A percentile compares a stretch with the other conserved stretches of the same genome.
phyloP scores from a whole-genome alignment of 257 asterid genomes.

The Solanum neorickii region DNA sequence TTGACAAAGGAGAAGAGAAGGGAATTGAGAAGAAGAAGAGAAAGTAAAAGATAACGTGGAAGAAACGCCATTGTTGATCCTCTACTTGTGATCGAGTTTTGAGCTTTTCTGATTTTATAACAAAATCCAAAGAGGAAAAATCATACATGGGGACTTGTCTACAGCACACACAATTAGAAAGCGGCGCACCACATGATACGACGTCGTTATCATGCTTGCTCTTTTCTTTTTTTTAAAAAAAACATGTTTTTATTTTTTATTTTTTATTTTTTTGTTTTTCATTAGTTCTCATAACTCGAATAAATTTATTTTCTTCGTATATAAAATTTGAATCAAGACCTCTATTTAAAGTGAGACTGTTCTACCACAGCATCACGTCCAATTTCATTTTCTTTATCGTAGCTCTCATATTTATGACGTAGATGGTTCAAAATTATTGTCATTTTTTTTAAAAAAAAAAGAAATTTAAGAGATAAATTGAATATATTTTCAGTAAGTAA shows the following conservation, averaged over 20 bases:
- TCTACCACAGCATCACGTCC: fast-evolving
- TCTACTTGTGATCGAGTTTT: not conserved
- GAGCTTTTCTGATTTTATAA: not conserved
- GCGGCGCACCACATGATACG: not conserved
- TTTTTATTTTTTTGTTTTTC: too few species aligned
- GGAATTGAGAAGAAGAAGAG: constrained; percentile 34
- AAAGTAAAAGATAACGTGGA: constrained; percentile 33
- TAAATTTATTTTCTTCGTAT: too few species aligned
- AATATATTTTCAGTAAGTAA: too few species aligned
- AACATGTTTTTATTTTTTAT: not conserved
- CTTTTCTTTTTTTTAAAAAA: not conserved
- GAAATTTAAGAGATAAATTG: not conserved
- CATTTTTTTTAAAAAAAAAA: too few species aligned
- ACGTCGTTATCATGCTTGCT: not conserved
- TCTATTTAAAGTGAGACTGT: not conserved
- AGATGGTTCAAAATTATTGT: not conserved
- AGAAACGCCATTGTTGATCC: constrained; percentile 35
- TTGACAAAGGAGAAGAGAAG: constrained; percentile 24
- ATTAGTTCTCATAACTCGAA: too few species aligned
- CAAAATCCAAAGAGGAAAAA: not conserved
- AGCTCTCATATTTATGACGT: not conserved
- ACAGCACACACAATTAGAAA: not conserved
- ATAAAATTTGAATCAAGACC: not conserved
- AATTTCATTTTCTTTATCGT: too few species aligned
- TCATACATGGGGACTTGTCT: not conserved